Conservation (phyloP, 176 grass and related monocot genomes). For the Bolboschoenus planiculmis region DNA sequence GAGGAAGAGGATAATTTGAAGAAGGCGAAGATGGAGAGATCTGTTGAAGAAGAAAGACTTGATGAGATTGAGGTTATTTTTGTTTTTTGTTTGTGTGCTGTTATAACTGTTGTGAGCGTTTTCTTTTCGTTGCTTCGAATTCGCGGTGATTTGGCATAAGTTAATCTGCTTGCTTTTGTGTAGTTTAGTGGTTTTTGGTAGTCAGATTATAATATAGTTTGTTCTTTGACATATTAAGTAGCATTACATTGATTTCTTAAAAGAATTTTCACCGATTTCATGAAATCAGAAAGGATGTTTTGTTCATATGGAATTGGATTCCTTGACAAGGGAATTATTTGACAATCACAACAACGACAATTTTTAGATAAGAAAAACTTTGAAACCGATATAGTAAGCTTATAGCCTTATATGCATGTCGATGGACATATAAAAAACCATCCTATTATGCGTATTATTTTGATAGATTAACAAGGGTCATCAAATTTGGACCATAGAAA, state of each 20-base stretch:
- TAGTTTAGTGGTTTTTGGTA: no score
- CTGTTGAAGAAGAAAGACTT: conserved; percentile 19
- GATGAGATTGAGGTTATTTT: conserved; percentile 11
- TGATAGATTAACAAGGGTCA: background rate
- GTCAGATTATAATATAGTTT: background rate
- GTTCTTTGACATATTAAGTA: background rate
- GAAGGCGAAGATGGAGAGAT: conserved; percentile 22
- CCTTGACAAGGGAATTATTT: background rate
- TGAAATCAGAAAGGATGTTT: background rate
- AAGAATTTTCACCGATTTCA: background rate
- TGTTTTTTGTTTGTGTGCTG: background rate
- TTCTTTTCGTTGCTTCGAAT: background rate
- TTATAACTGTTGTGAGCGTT: background rate
- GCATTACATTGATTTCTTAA: background rate
- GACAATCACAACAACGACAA: background rate
- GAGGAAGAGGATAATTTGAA: conserved; percentile 17
- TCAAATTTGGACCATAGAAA: background rate
- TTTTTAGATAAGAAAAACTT: background rate
- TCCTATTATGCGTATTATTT: background rate
- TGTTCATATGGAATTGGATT: background rate
- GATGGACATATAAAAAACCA: background rate
- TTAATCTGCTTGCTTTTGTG: no score
- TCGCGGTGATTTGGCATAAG: background rate
- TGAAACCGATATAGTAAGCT: background rate
- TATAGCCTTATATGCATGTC: background rate